Conservation (phyloP, 2,329 filamentous ascomycete species). For the Epichloe typhina region DNA sequence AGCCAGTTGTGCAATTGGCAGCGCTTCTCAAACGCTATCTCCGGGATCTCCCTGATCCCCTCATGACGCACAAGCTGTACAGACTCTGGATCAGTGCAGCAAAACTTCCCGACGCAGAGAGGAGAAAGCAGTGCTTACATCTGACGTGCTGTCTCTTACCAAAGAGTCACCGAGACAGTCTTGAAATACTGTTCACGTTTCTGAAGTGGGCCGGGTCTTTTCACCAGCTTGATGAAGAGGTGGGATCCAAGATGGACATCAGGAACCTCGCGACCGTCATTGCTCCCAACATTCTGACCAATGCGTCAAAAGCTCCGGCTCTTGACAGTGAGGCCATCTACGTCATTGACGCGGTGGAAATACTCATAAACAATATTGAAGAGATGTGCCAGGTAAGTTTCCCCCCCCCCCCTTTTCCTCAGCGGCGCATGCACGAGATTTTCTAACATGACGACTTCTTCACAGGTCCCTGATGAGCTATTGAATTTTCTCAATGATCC, state of each 20-base stretch:
- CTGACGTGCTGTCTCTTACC: conserved; percentile 85
- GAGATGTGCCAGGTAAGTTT: conserved; percentile 89
- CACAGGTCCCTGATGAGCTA: conserved; percentile 82
- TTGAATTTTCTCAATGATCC: conserved; percentile 76
- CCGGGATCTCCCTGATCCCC: conserved; percentile 76
- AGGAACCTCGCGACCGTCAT: conserved; percentile 97
- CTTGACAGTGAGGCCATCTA: conserved; percentile 82
- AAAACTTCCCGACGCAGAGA: conserved; percentile 71
- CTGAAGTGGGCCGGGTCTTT: conserved; percentile 96
- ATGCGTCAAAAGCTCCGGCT: conserved; percentile 47
- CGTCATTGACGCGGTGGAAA: conserved; percentile 85
- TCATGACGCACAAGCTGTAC: conserved; percentile 92
- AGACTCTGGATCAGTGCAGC: conserved; percentile 80
- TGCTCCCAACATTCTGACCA: conserved; percentile 85
- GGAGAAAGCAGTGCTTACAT: conserved; percentile 74
- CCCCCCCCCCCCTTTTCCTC: rapidly evolving
- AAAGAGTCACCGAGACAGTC: conserved; percentile 80
- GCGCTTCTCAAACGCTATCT: conserved; percentile 92
- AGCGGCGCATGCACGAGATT: not conserved
- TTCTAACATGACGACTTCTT: not conserved
- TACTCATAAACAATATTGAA: conserved; percentile 84
- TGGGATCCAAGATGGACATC: conserved; percentile 96
- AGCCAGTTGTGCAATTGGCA: conserved; percentile 86
- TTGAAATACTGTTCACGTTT: conserved; percentile 93
- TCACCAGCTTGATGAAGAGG: conserved; percentile 92